A percentile compares a stretch with the other conserved stretches of the same genome.
These are phyloP conservation scores for Bacidia gigantensis DNA, from an alignment of 495 filamentous ascomycete genomes.

Conservation along the genomic window DNA sequence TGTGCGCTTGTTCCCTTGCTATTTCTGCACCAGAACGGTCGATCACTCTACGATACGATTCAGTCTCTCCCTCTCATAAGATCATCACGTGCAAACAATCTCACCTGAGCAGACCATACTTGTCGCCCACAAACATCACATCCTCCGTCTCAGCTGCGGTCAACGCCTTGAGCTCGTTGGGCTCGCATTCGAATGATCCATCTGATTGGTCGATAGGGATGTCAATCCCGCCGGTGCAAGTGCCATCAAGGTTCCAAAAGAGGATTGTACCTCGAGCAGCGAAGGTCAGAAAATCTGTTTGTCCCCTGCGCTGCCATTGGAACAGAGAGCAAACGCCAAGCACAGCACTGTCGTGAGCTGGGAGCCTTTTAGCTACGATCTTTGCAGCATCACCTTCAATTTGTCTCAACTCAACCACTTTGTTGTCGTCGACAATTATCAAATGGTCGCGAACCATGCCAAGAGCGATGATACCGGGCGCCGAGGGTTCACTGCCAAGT, in stretches of 20 bases:
- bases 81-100: conserved; percentile 9
- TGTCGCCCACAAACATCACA: conserved; percentile 70
- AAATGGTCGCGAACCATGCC: conserved; percentile 53
- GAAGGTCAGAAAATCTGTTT: conserved; percentile 77
- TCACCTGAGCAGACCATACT: conserved; percentile 65
- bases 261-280: conserved; percentile 61
- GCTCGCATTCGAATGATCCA: conserved; percentile 39
- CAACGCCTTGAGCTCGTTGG: conserved; percentile 67
- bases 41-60: conserved; percentile 26
- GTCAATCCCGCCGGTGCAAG: conserved; percentile 44
- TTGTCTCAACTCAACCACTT: conserved; percentile 53
- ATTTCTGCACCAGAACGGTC: conserved; percentile 35
- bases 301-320: conserved; percentile 35
- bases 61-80: not conserved
- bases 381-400: conserved; percentile 24
- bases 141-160: conserved; percentile 44
- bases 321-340: conserved; percentile 57
- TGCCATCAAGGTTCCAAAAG: conserved; percentile 68
- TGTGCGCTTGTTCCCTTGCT: conserved; percentile 68
- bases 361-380: conserved; percentile 25
- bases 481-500: not conserved
- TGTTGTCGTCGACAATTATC: conserved; percentile 61
- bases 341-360: conserved; percentile 66
- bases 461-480: conserved; percentile 45
- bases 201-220: conserved; percentile 55